Evolutionary conservation across 2,329 filamentous ascomycete genomes (phyloP), one percentile per base, ranked within the genome.

Genomic region (Fusarium albidum): DNA sequence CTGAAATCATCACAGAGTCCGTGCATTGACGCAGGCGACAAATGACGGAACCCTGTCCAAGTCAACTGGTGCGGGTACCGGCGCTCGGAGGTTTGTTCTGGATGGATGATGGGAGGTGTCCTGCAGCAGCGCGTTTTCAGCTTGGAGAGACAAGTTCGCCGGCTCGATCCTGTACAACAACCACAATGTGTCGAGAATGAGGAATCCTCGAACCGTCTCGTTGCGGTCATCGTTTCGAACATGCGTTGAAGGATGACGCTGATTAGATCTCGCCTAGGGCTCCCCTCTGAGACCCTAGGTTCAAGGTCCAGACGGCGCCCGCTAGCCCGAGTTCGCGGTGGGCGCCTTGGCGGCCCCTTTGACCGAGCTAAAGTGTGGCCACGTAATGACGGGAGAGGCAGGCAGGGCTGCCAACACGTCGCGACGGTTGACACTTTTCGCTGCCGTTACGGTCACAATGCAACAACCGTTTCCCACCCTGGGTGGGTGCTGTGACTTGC

Each of bases 301-400:
- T 52, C 43, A 62, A 61, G 42, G 44, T 50, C 54, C 41, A 38
- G 51, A 46, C 49, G 57, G 51, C 53, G 55, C 59, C 64, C 53
- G 54, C 59, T 62, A 49, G 50, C 51, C 56, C 45, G 52, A 49
- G 56, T 39, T 45, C 45, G 44, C 42, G 40, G 60, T 64, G 53
- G 63, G 54, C 49, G 61, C 42, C 55, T 67, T 63, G 59, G 63
- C 59, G 64, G 61, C 63, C 65, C 65, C 63, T 66, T 64, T 65
- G 65, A 45, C 56, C 54, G 53, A 66, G 50, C 59, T 62, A 64
- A 34, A 65, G 52, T 63, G 47, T 65, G 65, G 65, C 65, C 65
- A 68, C 65, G 65, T 67, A 67, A 68, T 65, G 59, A 61, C 41
- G 50, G 63, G 53, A 52, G n/a, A 43, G 50, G 43, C 35, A 61